These are phyloP conservation scores for Clavulina sp. DNA, from an alignment of 768 basidiomycete species.

Conservation along the genomic window DNA sequence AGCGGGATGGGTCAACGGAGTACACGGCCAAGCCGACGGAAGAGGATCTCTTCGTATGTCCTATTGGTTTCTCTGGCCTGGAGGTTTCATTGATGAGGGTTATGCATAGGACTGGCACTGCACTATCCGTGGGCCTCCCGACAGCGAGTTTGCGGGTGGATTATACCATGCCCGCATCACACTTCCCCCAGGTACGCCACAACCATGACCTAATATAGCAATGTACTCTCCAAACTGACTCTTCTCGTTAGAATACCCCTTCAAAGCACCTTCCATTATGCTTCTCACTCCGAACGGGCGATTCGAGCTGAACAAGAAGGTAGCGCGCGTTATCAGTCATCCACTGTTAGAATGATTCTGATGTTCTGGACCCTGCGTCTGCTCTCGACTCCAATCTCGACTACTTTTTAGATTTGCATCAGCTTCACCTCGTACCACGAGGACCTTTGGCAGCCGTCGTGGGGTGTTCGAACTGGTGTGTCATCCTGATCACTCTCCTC, in stretches of 20 bases:
- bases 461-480: conserved; percentile 89
- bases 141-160: conserved; percentile 86
- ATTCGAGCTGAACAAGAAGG: conserved; percentile 92
- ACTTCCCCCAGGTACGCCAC: conserved; percentile 69
- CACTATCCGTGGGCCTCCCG: conserved; percentile 76
- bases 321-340: conserved; percentile 21
- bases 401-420: conserved; percentile 64
- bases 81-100: not conserved
- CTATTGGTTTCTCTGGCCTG: not conserved
- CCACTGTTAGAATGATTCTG: not conserved
- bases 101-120: conserved; percentile 74
- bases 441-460: conserved; percentile 95
- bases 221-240: too few species aligned
- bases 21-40: conserved; percentile 66
- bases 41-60: conserved; percentile 79
- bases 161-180: conserved; percentile 90
- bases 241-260: conserved; percentile 98
- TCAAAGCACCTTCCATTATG: conserved; percentile 89
- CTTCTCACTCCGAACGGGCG: conserved; percentile 94
- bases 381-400: not conserved
- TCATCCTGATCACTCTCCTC: not conserved
- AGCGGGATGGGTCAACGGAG: conserved; percentile 68
- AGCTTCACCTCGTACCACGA: conserved; percentile 91
- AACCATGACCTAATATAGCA: too few species aligned
- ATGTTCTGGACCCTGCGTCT: not conserved